Percentiles rank a stretch among this genome's conserved stretches.
Conservation (phyloP, 768 basidiomycete genomes). For the Zangia roseola region DNA sequence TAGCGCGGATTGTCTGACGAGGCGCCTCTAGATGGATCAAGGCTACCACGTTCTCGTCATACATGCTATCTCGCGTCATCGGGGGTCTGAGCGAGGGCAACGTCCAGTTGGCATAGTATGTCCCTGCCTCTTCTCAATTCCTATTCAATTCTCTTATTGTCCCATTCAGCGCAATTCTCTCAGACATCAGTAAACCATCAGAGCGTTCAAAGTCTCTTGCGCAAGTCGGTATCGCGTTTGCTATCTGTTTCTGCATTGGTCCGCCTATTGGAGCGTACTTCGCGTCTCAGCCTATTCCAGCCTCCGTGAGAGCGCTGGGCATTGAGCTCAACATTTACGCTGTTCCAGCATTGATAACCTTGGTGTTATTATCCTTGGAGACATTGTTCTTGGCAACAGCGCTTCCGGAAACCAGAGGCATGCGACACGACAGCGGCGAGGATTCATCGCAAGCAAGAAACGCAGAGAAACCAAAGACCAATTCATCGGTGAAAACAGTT, state of each 20-base stretch:
- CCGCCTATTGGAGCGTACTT: conserved; percentile 97
- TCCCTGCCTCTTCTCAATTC: conserved; percentile 10
- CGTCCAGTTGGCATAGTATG: conserved; percentile 92
- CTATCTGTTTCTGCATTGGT: conserved; percentile 89
- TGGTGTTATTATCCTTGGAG: conserved; percentile 75
- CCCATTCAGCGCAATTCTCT: conserved; percentile 76
- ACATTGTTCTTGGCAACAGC: conserved; percentile 71
- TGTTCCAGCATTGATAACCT: conserved; percentile 80
- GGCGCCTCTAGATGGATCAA: conserved; percentile 68
- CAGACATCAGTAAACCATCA: conserved; percentile 80
- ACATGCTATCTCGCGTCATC: conserved; percentile 85
- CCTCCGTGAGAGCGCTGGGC: conserved; percentile 53
- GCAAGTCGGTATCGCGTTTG: conserved; percentile 94
- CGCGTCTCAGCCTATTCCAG: conserved; percentile 77
- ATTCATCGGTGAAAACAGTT: conserved; percentile 19
- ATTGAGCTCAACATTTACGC: conserved; percentile 86
- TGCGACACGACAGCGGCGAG: conserved; percentile 17
- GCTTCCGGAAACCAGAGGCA: conserved; percentile 85
- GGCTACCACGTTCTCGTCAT: conserved; percentile 88
- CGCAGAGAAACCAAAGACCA: conserved; percentile 13
- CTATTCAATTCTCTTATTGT: neutral
- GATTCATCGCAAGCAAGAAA: conserved; percentile 20
- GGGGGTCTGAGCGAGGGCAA: conserved; percentile 97
- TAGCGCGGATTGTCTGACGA: neutral
- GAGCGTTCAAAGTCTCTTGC: conserved; percentile 86